Evolutionary conservation across 2,329 filamentous ascomycete species (phyloP).

Genomic region (Pseudogymnoascus sp.): DNA sequence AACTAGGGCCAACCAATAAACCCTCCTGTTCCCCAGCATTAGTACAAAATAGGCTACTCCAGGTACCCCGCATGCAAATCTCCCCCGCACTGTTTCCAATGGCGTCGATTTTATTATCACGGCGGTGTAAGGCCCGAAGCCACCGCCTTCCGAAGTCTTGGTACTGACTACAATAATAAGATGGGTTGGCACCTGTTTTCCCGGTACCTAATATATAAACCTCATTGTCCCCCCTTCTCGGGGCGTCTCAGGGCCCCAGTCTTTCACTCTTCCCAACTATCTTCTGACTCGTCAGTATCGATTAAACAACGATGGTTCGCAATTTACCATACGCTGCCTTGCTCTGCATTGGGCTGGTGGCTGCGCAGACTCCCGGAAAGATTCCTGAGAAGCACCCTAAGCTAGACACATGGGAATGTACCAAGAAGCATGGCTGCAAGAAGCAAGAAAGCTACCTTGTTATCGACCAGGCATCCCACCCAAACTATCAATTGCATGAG

Average conservation of each 20-base stretch:
- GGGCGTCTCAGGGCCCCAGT: neutral
- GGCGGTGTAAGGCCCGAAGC: conserved; percentile 8
- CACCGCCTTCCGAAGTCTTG: neutral
- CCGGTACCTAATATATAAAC: conserved; percentile 1
- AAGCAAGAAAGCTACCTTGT: conserved; percentile 42
- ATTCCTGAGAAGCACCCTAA: conserved; percentile 42
- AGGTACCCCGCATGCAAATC: conserved; percentile 7
- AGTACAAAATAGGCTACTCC: conserved; percentile 5
- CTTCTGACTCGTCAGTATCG: neutral
- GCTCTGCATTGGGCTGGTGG: conserved; percentile 7
- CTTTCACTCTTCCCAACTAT: neutral
- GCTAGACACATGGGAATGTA: conserved; percentile 46
- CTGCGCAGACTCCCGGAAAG: conserved; percentile 35
- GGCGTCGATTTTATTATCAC: neutral
- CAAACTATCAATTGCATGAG: conserved; percentile 36
- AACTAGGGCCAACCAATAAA: neutral
- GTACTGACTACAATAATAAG: neutral
- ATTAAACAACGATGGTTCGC: conserved; percentile 1
- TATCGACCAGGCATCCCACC: conserved; percentile 41
- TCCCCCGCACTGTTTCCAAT: neutral
- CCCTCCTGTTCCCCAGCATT: neutral
- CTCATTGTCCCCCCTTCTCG: neutral
- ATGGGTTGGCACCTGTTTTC: neutral
- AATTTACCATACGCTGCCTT: neutral
- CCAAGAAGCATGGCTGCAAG: conserved; percentile 41